Base-by-base conservation (phyloP, 2,329 filamentous ascomycete genomes). In the Penicillium oxalicum region DNA sequence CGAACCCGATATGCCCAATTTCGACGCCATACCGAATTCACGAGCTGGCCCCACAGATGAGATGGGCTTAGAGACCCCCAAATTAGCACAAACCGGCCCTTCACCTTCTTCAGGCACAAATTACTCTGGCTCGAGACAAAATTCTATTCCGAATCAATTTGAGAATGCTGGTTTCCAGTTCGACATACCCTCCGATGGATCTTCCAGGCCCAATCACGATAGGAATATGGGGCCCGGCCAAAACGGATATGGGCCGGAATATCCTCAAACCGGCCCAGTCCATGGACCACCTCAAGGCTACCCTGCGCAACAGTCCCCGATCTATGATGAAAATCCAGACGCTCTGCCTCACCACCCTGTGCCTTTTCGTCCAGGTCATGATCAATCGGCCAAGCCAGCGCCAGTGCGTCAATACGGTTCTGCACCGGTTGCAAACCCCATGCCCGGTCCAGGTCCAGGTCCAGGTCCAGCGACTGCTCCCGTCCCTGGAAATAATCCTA, bases 141-240 rank as follows among this genome's bases (percentile, higher is more conserved):
- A 52, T 4, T 49, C 45, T 32, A 50, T 49, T 24, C 56, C 61
- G 1, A 67, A 65, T 44, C 62, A 69, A 36, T 70, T 73, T 45
- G 66, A 69, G 40, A 64, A 71, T 53, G 65, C 87, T 58, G 75
- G 81, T 2, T 86, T 86, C 7, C 77, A 87, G 1, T 89, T 89
- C 56, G 87, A 89, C 60, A 85, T 91, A 77, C 82, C 80, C 1
- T 48, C 49, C 24, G 60, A 62, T 9, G 4, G 44, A 8, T 49
- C 56, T 5, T 50, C 51, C 7, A 52, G 49, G 9, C 49, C 50
- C 32, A 51, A 53, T 11, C 49, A 55, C 13, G 43, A 48, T 8
- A 51, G 49, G 26, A 53, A 52, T n/a, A 49, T 47, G 48, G 57
- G 54, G 26, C 59, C 61, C 43, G 55, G 33, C 3, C 57, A 48